Evolutionary conservation across 805 yeast species (phyloP).

Genomic region (Ogataea haglerorum): DNA sequence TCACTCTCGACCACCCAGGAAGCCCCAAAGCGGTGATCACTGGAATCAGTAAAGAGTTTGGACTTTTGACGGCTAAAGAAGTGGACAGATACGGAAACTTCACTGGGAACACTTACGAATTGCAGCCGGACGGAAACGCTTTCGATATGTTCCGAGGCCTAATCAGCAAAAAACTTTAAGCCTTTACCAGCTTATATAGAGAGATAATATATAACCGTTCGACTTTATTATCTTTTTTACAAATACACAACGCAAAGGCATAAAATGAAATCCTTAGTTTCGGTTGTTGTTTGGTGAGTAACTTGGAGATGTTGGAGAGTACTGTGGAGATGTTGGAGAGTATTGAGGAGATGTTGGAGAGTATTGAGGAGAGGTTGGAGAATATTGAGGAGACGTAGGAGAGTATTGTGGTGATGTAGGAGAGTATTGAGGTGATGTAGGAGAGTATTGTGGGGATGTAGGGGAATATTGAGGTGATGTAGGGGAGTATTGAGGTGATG

Average conservation of each 20-base stretch:
- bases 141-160: slow-evolving; percentile 93
- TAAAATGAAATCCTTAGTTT: slow-evolving; percentile 16
- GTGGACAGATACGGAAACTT: slow-evolving; percentile 41
- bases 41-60: slow-evolving; percentile 85
- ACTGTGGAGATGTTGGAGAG: slow-evolving; percentile 74
- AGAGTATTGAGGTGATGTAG: slow-evolving; percentile 73
- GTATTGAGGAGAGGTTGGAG: slow-evolving; percentile 76
- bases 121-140: slow-evolving; percentile 97
- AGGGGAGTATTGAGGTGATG: slow-evolving; percentile 75
- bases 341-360: slow-evolving; percentile 78
- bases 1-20: slow-evolving; percentile 49
- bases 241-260: slow-evolving; percentile 17
- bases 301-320: slow-evolving; percentile 74
- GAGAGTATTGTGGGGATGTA: slow-evolving; percentile 61
- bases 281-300: slow-evolving; percentile 51
- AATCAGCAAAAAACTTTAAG: slow-evolving; percentile 53
- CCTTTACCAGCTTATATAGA: background rate
- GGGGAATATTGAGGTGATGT: slow-evolving; percentile 67
- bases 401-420: slow-evolving; percentile 78
- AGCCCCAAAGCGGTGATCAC: slow-evolving; percentile 55
- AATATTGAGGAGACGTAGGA: slow-evolving; percentile 75
- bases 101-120: slow-evolving; percentile 57
- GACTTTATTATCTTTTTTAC: slow-evolving; percentile 16
- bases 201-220: slow-evolving; percentile 3
- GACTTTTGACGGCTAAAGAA: slow-evolving; percentile 76